Evolutionary conservation across 2,329 filamentous ascomycete species (phyloP).

Genomic region (Cercospora sp.): DNA sequence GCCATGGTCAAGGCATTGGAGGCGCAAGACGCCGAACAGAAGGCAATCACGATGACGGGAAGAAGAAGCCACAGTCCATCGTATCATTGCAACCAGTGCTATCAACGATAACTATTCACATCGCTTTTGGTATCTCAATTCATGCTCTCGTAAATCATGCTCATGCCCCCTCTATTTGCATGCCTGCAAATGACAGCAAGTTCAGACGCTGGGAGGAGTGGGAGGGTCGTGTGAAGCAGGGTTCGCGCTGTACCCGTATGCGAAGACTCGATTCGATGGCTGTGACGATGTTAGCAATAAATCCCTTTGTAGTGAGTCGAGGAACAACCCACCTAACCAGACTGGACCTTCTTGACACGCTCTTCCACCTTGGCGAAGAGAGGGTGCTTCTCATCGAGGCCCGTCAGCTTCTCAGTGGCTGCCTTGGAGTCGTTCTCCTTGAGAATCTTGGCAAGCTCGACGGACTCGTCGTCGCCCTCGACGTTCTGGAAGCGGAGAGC

Average conservation of each 20-base stretch:
- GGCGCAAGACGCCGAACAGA: not conserved
- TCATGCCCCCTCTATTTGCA: slow-evolving; percentile 5
- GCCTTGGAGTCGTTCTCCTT: slow-evolving; percentile 69
- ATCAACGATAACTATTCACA: slow-evolving; percentile 4
- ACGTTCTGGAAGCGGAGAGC: slow-evolving; percentile 95
- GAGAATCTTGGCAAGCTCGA: slow-evolving; percentile 82
- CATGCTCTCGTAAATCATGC: slow-evolving; percentile 15
- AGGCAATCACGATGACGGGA: not conserved
- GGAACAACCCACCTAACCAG: slow-evolving; percentile 19
- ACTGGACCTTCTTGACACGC: slow-evolving; percentile 80
- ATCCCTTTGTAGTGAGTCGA: not conserved
- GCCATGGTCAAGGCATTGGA: not conserved
- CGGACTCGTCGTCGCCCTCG: slow-evolving; percentile 85
- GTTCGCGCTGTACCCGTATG: slow-evolving; percentile 6
- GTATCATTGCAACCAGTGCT: slow-evolving; percentile 17
- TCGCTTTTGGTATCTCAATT: slow-evolving; percentile 17
- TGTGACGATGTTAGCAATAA: not conserved
- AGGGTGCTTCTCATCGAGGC: slow-evolving; percentile 73
- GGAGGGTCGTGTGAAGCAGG: not conserved
- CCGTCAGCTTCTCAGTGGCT: slow-evolving; percentile 78
- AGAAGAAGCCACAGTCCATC: slow-evolving; percentile 4
- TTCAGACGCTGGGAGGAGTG: not conserved
- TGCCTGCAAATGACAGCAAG: not conserved
- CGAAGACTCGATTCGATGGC: slow-evolving; percentile 7
- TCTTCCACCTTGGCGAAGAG: slow-evolving; percentile 74